Evolutionary conservation across 129 eudicot species (phyloP).

Genomic region (Logfia minima): DNA sequence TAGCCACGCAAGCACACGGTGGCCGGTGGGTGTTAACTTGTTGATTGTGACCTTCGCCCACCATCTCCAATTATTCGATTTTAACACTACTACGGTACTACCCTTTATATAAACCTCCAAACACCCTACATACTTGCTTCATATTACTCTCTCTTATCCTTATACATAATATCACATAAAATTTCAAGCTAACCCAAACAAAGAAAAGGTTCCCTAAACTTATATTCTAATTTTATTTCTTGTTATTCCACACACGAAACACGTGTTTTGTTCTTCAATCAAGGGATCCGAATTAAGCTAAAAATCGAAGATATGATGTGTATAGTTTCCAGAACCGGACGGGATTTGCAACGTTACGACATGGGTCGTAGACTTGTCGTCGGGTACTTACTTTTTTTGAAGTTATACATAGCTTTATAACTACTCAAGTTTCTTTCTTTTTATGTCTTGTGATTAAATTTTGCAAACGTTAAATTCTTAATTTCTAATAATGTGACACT

Average conservation of each 20-base stretch:
- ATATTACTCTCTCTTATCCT: slow-evolving; percentile 33
- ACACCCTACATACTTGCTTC: slow-evolving; percentile 24
- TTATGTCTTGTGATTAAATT: not conserved
- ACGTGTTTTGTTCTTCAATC: not conserved
- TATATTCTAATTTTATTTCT: not conserved
- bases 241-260: not conserved
- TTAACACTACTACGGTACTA: slow-evolving; percentile 9
- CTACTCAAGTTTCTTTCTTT: not conserved
- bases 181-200: not conserved
- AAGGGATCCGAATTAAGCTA: not conserved
- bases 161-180: not conserved
- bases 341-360: slow-evolving; percentile 73
- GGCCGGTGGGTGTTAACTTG: slow-evolving; percentile 28
- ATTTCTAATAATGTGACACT: not conserved
- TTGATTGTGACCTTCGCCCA: slow-evolving; percentile 41
- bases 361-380: slow-evolving; percentile 79
- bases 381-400: slow-evolving; percentile 43
- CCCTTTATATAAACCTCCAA: slow-evolving; percentile 27
- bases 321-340: slow-evolving; percentile 70
- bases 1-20: slow-evolving; percentile 12
- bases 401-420: not conserved
- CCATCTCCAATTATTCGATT: slow-evolving; percentile 35
- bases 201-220: not conserved
- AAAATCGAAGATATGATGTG: slow-evolving; percentile 49
- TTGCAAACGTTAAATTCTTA: not conserved